phyloP scores from a whole-genome alignment of 1,139 yeast species.

The Petasospora fabianii region DNA sequence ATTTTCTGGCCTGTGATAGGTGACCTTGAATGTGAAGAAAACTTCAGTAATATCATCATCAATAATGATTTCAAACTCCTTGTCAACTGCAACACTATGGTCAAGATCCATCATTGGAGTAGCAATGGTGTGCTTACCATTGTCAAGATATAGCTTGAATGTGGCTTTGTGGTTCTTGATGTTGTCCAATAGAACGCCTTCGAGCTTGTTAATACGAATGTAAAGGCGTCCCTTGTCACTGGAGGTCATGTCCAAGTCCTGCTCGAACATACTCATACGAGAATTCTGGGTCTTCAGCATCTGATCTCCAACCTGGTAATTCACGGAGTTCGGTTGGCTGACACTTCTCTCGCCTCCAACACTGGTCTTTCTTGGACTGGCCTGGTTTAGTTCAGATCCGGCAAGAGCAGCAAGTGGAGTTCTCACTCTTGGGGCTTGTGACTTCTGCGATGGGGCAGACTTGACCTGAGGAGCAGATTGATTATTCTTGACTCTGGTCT shows the following conservation, averaged over 20 bases:
- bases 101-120: slow-evolving; percentile 60
- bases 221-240: slow-evolving; percentile 71
- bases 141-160: slow-evolving; percentile 74
- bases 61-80: slow-evolving; percentile 74
- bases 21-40: slow-evolving; percentile 68
- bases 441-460: slow-evolving; percentile 3
- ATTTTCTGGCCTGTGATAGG: slow-evolving; percentile 52
- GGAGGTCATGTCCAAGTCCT: slow-evolving; percentile 1
- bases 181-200: slow-evolving; percentile 56
- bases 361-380: slow-evolving; percentile 1
- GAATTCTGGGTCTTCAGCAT: slow-evolving; percentile 14
- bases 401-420: slow-evolving; percentile 18
- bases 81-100: slow-evolving; percentile 49
- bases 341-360: no score
- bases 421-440: slow-evolving; percentile 12
- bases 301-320: slow-evolving; percentile 4
- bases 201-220: slow-evolving; percentile 58
- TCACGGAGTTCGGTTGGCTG: slow-evolving; percentile 6
- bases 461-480: no score
- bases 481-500: slow-evolving; percentile 12
- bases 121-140: slow-evolving; percentile 82
- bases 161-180: slow-evolving; percentile 53
- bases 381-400: slow-evolving; percentile 5
- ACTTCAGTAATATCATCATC: slow-evolving; percentile 37
- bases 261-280: slow-evolving; percentile 6